Evolutionary conservation across 192 early-diverging fungal genomes (phyloP).

Genomic region (Gryganskiella cystojenkinii): DNA sequence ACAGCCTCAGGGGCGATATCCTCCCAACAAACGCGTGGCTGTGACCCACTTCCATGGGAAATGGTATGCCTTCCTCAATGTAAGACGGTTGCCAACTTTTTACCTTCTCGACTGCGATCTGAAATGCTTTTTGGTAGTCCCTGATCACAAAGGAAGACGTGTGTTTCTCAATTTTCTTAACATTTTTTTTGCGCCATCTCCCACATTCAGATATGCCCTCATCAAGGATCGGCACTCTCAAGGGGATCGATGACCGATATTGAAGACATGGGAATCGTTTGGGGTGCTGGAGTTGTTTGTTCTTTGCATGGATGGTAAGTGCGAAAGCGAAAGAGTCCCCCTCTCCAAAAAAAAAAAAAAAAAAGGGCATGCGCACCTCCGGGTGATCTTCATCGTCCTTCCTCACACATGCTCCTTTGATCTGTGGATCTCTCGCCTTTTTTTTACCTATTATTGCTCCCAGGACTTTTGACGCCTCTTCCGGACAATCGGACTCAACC

Average conservation of each 20-base stretch:
- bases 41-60: slow-evolving; percentile 38
- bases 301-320: slow-evolving; percentile 41
- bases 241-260: slow-evolving; percentile 45
- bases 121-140: background rate
- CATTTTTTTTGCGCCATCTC: background rate
- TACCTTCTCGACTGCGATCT: background rate
- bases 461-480: slow-evolving; percentile 46
- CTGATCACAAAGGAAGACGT: background rate
- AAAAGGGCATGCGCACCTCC: too few species aligned
- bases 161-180: background rate
- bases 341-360: too few species aligned
- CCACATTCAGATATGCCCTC: slow-evolving; percentile 34
- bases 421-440: background rate
- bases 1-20: slow-evolving; percentile 45
- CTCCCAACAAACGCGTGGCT: slow-evolving; percentile 37
- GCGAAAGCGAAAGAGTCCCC: background rate
- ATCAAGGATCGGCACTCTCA: slow-evolving; percentile 42
- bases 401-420: background rate
- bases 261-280: slow-evolving; percentile 51
- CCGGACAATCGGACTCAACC: slow-evolving; percentile 44
- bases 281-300: slow-evolving; percentile 43
- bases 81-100: slow-evolving; percentile 14
- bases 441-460: background rate
- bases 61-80: slow-evolving; percentile 51
- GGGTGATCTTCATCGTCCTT: too few species aligned